Conservation (phyloP, 257 asterid species). For the Plantago major region DNA sequence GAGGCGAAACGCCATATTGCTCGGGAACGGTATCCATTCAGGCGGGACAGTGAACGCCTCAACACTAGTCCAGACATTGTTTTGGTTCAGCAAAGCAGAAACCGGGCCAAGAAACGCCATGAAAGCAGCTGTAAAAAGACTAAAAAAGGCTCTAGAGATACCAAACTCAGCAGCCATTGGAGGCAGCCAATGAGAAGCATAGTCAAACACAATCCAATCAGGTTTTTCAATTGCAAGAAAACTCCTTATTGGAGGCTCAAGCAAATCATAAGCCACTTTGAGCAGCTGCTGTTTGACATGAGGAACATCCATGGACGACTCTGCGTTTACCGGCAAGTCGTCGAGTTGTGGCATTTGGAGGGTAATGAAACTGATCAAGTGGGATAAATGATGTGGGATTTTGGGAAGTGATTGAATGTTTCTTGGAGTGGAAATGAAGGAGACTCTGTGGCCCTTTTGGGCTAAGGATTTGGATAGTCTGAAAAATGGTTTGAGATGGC, state of each 20-base stretch:
- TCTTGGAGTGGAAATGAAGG: constrained; percentile 78
- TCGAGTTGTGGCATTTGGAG: constrained; percentile 49
- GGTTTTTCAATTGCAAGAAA: constrained; percentile 66
- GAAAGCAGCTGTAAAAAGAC: constrained; percentile 71
- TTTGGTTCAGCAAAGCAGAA: constrained; percentile 28
- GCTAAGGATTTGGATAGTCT: constrained; percentile 57
- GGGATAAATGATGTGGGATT: constrained; percentile 44
- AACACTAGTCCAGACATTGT: constrained; percentile 29
- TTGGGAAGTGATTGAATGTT: constrained; percentile 51
- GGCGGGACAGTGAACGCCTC: constrained; percentile 66
- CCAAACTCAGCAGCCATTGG: constrained; percentile 34
- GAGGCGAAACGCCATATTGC: constrained; percentile 40
- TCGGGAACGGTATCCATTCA: constrained; percentile 58
- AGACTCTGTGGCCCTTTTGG: constrained; percentile 53
- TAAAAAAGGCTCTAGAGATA: constrained; percentile 44
- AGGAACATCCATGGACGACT: constrained; percentile 89
- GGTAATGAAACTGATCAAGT: constrained; percentile 39
- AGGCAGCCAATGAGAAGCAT: constrained; percentile 82
- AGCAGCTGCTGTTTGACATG: constrained; percentile 56
- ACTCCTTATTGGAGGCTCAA: constrained; percentile 36
- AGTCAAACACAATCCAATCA: constrained; percentile 75
- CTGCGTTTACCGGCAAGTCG: constrained; percentile 51
- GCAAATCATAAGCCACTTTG: constrained; percentile 69
- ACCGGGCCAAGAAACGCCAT: constrained; percentile 70
- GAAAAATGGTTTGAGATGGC: constrained; percentile 75